phyloP scores from a whole-genome alignment of 805 yeast species.

The Candida ulmi region DNA sequence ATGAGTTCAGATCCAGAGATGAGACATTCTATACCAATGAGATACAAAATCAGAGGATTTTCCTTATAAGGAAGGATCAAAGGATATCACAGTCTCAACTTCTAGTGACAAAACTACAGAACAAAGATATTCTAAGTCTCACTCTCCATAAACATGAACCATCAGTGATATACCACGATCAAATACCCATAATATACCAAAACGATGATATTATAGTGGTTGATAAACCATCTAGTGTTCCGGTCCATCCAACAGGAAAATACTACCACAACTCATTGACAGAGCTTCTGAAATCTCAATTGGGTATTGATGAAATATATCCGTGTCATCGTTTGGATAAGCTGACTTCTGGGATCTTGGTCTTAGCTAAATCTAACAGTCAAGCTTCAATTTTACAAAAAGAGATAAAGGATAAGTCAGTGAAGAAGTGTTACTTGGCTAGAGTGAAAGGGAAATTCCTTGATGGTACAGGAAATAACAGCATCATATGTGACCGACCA shows the following conservation, averaged over 20 bases:
- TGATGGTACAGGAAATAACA: conserved; percentile 20
- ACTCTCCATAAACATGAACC: conserved; percentile 80
- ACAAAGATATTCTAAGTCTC: conserved; percentile 17
- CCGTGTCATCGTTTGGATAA: conserved; percentile 86
- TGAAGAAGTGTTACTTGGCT: conserved; percentile 78
- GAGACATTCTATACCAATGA: conserved; percentile 5
- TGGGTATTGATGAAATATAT: conserved; percentile 26
- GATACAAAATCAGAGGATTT: not conserved
- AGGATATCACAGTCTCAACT: not conserved
- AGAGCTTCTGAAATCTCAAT: conserved; percentile 65
- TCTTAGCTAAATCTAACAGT: conserved; percentile 25
- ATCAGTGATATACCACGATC: conserved; percentile 19
- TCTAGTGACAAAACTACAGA: conserved; percentile 13
- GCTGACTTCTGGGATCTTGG: conserved; percentile 90
- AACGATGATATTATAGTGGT: conserved; percentile 65
- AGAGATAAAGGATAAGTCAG: conserved; percentile 55
- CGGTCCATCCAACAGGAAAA: conserved; percentile 94
- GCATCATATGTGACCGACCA: conserved; percentile 55
- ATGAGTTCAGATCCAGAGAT: conserved; percentile 17
- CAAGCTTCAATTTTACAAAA: conserved; percentile 44
- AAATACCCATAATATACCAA: conserved; percentile 37
- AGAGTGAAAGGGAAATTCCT: conserved; percentile 86
- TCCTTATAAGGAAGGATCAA: not conserved
- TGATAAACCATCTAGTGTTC: conserved; percentile 90
- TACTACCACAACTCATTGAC: conserved; percentile 75